These are phyloP conservation scores for Saitozyma sp. DNA, from an alignment of 768 basidiomycete genomes.

Conservation along the genomic window DNA sequence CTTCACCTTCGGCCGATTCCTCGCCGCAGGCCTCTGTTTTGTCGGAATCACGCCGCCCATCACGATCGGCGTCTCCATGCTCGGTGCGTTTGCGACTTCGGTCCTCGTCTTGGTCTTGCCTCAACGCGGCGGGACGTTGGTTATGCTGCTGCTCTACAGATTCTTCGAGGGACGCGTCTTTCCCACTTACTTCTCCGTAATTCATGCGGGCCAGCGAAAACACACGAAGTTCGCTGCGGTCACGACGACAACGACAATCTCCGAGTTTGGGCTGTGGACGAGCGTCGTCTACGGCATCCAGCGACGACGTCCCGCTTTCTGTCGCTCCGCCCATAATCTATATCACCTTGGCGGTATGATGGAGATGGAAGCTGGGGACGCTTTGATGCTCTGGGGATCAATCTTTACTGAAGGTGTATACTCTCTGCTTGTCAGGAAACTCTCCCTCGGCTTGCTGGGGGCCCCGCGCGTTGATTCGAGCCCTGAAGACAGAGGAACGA, in stretches of 20 bases:
- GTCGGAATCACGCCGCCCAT: constrained; percentile 39
- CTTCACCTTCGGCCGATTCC: constrained; percentile 40
- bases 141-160: constrained; percentile 29
- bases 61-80: constrained; percentile 30
- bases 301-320: constrained; percentile 1
- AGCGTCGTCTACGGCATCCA: constrained; percentile 32
- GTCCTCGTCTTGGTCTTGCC: constrained; percentile 11
- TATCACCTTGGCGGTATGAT: no score
- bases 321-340: no score
- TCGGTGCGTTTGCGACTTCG: constrained; percentile 33
- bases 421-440: no score
- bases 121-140: background rate
- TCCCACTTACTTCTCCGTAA: constrained; percentile 46
- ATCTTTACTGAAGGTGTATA: no score
- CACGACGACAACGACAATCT: constrained; percentile 31
- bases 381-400: no score
- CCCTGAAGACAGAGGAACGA: no score
- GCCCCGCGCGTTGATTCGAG: no score
- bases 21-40: constrained; percentile 36
- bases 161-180: constrained; percentile 49
- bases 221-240: constrained; percentile 40
- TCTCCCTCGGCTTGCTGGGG: no score
- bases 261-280: constrained; percentile 37
- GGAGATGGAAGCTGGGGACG: no score
- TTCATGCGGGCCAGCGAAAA: constrained; percentile 36